phyloP scores from a whole-genome alignment of 208 protist species.

The Polymyxa betae region DNA sequence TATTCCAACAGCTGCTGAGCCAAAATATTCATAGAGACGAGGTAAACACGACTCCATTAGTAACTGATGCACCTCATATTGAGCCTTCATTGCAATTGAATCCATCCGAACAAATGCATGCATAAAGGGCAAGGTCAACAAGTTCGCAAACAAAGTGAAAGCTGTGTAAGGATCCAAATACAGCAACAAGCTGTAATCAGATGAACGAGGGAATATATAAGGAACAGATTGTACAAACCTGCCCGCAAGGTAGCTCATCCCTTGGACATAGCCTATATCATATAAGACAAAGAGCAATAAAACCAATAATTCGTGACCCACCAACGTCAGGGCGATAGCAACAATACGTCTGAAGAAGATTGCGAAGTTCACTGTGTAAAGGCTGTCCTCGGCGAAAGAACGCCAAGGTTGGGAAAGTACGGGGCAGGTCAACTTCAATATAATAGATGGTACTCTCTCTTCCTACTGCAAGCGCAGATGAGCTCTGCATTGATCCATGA shows the following conservation, averaged over 20 bases:
- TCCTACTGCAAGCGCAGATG: constrained; percentile 29
- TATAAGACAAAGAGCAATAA: not conserved
- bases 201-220: not conserved
- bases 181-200: constrained; percentile 37
- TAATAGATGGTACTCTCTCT: constrained; percentile 44
- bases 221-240: not conserved
- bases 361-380: constrained; percentile 40
- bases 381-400: constrained; percentile 57
- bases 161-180: constrained; percentile 54
- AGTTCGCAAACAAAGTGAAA: constrained; percentile 50
- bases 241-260: constrained; percentile 62
- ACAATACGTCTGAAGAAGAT: constrained; percentile 61
- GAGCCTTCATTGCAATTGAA: not conserved
- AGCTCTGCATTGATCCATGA: not conserved
- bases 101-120: constrained; percentile 41
- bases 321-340: constrained; percentile 62
- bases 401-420: constrained; percentile 60
- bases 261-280: constrained; percentile 64
- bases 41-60: not conserved
- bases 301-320: not conserved
- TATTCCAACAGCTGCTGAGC: not conserved
- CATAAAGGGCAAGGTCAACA: constrained; percentile 48
- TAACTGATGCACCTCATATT: not conserved
- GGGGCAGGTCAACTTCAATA: constrained; percentile 61
- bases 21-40: not conserved